Base-by-base conservation (phyloP, 371 early-diverging fungal species). In the Actinomucor elegans region DNA sequence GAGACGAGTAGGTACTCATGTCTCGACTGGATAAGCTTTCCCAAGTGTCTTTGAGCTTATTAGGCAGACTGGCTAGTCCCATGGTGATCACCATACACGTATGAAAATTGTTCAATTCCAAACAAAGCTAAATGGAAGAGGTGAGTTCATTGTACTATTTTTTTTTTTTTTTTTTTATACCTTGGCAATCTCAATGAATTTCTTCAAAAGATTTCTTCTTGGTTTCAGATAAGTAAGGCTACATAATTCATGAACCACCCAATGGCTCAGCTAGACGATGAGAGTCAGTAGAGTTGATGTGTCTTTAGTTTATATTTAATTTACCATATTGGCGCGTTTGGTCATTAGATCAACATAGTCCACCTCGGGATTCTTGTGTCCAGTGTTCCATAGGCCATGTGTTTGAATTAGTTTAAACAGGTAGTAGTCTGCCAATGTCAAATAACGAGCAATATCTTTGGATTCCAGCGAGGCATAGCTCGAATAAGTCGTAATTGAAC, bases 31-130 rank as follows among this genome's bases (percentile, higher is more conserved):
- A 55, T 5, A 78, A 51, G 0, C 59, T 48, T 21, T 67, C 57
- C 72, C 74, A 71, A 0, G 35, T 26, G 3, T 72, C 64, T 51
- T 61, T 59, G 23, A 78, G 32, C 20, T 59, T 61, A n/a, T n/a
- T n/a, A 0, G 66, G 42, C n/a, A 51, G 52, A 11, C 65, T 61
- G 7, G 62, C 38, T 14, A 78, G 48, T 0, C 72, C 73, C 70
- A 73, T 68, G 1, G 61, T 69, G 24, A 78, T 66, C 2, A 75
- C 65, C 78, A 78, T 78, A 20, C 62, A 59, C 2, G 78, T 73
- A 57, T 78, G 78, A 29, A 68, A 78, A 28, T 74, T 75, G 49
- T 69, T 78, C 61, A 68, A 62, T 17, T 68, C 75, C 3, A 66
- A 48, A 20, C 78, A 78, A 14, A 58, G 26, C 75, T 68, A 41